These are phyloP conservation scores for Hydnomerulius pinastri DNA, from an alignment of 768 basidiomycete species.

Conservation along the genomic window DNA sequence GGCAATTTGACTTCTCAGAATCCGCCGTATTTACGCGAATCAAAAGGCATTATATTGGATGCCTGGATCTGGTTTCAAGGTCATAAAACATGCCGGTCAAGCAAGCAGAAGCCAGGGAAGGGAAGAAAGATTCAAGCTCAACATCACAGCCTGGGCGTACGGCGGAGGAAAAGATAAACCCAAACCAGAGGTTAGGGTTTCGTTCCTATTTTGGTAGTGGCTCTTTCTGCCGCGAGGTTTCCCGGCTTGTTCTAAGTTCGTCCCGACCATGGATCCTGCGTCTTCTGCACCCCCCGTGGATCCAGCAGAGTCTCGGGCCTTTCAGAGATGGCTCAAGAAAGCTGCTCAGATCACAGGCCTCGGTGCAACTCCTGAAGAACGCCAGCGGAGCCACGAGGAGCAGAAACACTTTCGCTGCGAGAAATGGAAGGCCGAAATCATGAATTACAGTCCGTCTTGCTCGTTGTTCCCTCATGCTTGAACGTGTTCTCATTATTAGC, in stretches of 20 bases:
- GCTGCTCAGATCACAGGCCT: constrained; percentile 52
- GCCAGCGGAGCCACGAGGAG: constrained; percentile 32
- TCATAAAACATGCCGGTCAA: too few species aligned
- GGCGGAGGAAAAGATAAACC: too few species aligned
- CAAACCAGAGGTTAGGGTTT: neutral
- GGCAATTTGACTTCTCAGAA: too few species aligned
- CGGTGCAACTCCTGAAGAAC: constrained; percentile 48
- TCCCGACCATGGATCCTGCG: constrained; percentile 31
- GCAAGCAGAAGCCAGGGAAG: too few species aligned
- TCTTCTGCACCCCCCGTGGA: constrained; percentile 24
- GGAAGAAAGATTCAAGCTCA: too few species aligned
- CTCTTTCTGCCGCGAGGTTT: neutral
- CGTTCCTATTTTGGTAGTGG: neutral
- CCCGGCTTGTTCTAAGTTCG: neutral
- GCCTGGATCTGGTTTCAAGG: too few species aligned
- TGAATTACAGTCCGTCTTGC: constrained; percentile 63
- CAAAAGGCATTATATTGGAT: too few species aligned
- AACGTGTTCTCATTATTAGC: constrained; percentile 7
- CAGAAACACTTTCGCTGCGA: constrained; percentile 56
- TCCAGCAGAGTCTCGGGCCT: constrained; percentile 31
- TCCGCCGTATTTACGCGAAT: too few species aligned
- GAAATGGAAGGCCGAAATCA: constrained; percentile 65
- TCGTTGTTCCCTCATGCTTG: constrained; percentile 10
- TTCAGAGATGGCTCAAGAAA: constrained; percentile 53
- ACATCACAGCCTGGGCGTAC: too few species aligned